Evolutionary conservation across 164 flowering plant species (phyloP).

Genomic region (Liquidambar formosana): DNA sequence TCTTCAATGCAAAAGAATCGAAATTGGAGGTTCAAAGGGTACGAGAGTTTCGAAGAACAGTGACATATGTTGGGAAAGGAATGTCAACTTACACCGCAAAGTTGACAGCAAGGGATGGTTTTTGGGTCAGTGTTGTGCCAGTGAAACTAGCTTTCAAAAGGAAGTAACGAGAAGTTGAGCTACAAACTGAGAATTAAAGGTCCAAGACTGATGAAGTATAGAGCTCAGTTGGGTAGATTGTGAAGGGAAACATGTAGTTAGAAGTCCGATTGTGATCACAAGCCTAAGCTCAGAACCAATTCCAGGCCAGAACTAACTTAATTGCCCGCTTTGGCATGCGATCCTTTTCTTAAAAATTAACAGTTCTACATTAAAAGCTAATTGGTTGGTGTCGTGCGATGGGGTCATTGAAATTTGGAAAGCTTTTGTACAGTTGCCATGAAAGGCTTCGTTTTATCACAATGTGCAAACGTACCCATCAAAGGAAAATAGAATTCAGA

Average conservation of each 20-base stretch:
- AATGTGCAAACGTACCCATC: too few relatives aligned
- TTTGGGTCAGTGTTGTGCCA: conserved; percentile 51
- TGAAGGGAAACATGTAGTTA: conserved; percentile 40
- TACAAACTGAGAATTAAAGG: conserved; percentile 43
- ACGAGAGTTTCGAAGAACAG: conserved; percentile 45
- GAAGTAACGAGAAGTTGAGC: conserved; percentile 43
- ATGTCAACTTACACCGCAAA: conserved; percentile 40
- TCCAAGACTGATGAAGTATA: conserved; percentile 20
- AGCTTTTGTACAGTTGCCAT: not conserved
- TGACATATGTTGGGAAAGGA: conserved; percentile 58
- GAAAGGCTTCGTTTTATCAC: not conserved
- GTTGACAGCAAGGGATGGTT: conserved; percentile 37
- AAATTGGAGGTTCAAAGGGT: conserved; percentile 2
- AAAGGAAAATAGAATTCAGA: too few relatives aligned
- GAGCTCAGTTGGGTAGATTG: conserved; percentile 52
- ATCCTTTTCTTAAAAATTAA: not conserved
- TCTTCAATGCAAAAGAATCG: conserved; percentile 31
- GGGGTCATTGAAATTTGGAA: not conserved
- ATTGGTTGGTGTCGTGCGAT: not conserved
- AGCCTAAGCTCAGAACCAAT: conserved; percentile 18
- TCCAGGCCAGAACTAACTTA: not conserved
- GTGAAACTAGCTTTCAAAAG: conserved; percentile 37
- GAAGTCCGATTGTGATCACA: conserved; percentile 65
- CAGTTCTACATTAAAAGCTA: not conserved
- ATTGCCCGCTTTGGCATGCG: not conserved